Evolutionary conservation across 306 rosid genomes (phyloP).

Genomic region (Casuarina glauca): DNA sequence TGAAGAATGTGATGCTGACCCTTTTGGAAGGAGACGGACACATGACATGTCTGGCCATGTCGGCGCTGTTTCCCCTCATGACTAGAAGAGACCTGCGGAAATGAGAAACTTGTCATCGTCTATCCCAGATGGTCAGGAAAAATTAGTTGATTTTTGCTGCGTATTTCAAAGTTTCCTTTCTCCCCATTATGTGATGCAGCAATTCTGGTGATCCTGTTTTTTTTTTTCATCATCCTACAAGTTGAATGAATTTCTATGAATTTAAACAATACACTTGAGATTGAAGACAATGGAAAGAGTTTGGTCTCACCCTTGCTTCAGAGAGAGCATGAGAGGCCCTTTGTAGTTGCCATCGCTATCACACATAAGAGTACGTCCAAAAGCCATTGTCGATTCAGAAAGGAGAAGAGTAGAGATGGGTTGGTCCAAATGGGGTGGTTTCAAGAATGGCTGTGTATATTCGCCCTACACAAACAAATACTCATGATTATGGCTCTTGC

Average conservation of each 20-base stretch:
- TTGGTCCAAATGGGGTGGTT: constrained; percentile 99
- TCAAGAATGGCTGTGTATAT: constrained; percentile 93
- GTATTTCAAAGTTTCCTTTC: neutral
- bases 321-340: constrained; percentile 87
- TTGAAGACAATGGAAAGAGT: constrained; percentile 31
- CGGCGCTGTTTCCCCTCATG: constrained; percentile 98
- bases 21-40: constrained; percentile 79
- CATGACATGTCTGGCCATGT: constrained; percentile 98
- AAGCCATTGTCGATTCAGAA: constrained; percentile 90
- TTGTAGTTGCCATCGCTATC: constrained; percentile 94
- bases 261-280: constrained; percentile 31
- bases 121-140: neutral
- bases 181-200: neutral
- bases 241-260: constrained; percentile 32
- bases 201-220: neutral
- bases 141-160: neutral
- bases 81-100: constrained; percentile 76
- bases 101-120: neutral
- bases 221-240: neutral
- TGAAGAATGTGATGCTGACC: constrained; percentile 79
- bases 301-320: constrained; percentile 78
- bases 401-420: constrained; percentile 88
- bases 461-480: constrained; percentile 62
- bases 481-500: neutral
- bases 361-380: constrained; percentile 79